Evolutionary conservation across 306 rosid genomes (phyloP).

Genomic region (Lathyrus oleraceus): DNA sequence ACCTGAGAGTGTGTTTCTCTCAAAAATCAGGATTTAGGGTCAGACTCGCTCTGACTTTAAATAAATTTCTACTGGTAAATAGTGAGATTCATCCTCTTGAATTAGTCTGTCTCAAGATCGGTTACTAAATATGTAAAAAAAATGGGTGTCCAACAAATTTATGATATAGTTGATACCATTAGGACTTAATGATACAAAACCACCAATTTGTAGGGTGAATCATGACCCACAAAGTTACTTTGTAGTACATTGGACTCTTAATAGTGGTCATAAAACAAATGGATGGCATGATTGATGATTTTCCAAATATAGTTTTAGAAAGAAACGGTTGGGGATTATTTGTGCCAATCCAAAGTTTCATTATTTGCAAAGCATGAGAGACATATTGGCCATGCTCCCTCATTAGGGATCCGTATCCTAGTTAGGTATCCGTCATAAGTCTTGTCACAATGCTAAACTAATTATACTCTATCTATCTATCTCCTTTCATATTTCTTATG

Average conservation of each 20-base stretch:
- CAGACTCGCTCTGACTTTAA: no score
- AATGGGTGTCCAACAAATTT: no score
- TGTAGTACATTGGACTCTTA: not conserved
- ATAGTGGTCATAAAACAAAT: not conserved
- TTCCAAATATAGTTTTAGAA: conserved; percentile 29
- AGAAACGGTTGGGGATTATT: conserved; percentile 42
- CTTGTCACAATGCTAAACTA: conserved; percentile 25
- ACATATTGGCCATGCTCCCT: conserved; percentile 32
- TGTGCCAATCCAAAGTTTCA: conserved; percentile 32
- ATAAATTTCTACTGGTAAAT: no score
- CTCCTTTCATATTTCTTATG: conserved; percentile 18
- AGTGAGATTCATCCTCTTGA: no score
- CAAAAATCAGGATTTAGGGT: no score
- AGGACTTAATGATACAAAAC: no score
- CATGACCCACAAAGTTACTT: not conserved
- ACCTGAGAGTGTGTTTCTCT: no score
- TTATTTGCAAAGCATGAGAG: conserved; percentile 30
- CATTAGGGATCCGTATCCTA: conserved; percentile 37
- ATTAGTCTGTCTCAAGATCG: no score
- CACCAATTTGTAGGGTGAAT: not conserved
- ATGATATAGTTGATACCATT: no score
- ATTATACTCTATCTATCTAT: not conserved
- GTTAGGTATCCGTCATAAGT: conserved; percentile 27
- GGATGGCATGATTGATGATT: conserved; percentile 16
- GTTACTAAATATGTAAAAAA: no score